These are phyloP conservation scores for Cyanidioschyzon merolae DNA, from an alignment of 23 red algal genomes.

Conservation along the genomic window DNA sequence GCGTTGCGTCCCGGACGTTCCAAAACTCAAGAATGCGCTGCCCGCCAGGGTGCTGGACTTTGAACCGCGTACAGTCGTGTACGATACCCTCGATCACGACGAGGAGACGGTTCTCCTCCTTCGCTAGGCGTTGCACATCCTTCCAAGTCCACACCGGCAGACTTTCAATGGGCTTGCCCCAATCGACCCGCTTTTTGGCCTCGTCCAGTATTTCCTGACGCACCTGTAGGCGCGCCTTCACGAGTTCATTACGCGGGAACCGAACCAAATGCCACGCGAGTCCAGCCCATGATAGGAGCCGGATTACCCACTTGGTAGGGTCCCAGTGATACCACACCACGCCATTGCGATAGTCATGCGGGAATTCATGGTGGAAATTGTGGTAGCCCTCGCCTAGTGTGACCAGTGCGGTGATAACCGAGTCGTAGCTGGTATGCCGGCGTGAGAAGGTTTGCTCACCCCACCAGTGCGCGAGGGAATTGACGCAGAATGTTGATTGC, in stretches of 20 bases:
- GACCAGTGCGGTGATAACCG: conserved; percentile 83
- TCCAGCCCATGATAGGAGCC: conserved; percentile 48
- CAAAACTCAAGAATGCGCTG: conserved; percentile 78
- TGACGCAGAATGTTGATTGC: conserved; percentile 94
- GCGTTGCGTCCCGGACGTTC: conserved; percentile 84
- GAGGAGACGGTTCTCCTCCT: conserved; percentile 19
- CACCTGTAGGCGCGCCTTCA: conserved; percentile 81
- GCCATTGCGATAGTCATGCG: conserved; percentile 97
- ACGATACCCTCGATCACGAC: conserved; percentile 79
- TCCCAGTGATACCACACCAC: conserved; percentile 98
- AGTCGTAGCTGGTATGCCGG: conserved; percentile 86
- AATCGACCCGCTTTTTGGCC: conserved; percentile 69
- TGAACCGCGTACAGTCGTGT: conserved; percentile 73
- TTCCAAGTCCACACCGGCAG: conserved; percentile 72
- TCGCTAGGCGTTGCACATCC: conserved; percentile 33
- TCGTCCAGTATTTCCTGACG: conserved; percentile 78
- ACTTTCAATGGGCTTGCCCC: conserved; percentile 47
- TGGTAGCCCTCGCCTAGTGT: conserved; percentile 98
- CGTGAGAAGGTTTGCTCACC: conserved; percentile 81
- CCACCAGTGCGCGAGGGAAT: conserved; percentile 82
- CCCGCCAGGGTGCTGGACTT: conserved; percentile 73
- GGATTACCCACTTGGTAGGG: conserved; percentile 94
- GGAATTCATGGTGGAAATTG: conserved; percentile 98
- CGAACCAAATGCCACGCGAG: conserved; percentile 66
- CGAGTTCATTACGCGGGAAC: conserved; percentile 84